A percentile compares a stretch with the other conserved stretches of the same genome.
phyloP scores from a whole-genome alignment of 139 green algal genomes.

The Chlamydomonas eustigma region DNA sequence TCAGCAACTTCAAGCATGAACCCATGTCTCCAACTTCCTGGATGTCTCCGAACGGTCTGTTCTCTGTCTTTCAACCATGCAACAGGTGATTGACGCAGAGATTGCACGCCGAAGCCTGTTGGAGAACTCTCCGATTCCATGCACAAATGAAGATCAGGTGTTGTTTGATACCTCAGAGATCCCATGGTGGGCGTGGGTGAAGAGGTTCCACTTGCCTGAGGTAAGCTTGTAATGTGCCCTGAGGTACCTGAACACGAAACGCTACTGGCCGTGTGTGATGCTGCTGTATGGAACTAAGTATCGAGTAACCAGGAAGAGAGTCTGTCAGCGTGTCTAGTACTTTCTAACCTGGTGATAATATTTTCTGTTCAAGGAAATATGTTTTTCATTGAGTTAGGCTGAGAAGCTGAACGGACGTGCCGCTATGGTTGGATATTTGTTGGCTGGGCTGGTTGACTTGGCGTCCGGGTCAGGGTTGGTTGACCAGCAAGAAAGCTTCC shows the following conservation, averaged over 20 bases:
- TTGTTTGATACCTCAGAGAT: conserved; percentile 90
- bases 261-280: no score
- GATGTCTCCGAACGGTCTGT: no score
- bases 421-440: conserved; percentile 88
- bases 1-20: not conserved
- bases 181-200: conserved; percentile 92
- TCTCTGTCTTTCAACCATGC: no score
- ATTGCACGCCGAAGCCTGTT: conserved; percentile 82
- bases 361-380: no score
- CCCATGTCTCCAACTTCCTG: no score
- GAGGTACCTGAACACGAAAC: not conserved
- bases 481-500: conserved; percentile 89
- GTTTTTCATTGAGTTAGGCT: conserved; percentile 45
- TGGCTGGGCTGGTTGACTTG: conserved; percentile 75
- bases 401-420: conserved; percentile 94
- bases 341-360: not conserved
- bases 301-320: no score
- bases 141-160: conserved; percentile 83
- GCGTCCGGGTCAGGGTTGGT: conserved; percentile 74
- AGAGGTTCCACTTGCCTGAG: conserved; percentile 92
- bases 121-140: conserved; percentile 75
- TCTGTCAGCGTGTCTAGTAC: no score
- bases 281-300: no score
- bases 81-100: conserved; percentile 82
- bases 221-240: conserved; percentile 51